Evolutionary conservation across 139 green algal species (phyloP).

Genomic region (Dunaliella primolecta): DNA sequence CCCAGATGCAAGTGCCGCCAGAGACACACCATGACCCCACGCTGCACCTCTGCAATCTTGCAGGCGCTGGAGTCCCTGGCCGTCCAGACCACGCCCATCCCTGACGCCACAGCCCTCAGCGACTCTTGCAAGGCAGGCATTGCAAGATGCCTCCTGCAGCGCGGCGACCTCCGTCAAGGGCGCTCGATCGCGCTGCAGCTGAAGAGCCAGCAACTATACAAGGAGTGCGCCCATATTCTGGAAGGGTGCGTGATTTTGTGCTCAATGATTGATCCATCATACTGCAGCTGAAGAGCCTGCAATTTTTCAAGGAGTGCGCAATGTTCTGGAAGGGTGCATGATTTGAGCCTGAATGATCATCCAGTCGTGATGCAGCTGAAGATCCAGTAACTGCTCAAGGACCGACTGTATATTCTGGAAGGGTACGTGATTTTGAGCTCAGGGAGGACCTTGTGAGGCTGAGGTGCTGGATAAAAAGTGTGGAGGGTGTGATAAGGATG

Average conservation of each 20-base stretch:
- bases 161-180: constrained; percentile 64
- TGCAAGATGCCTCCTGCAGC: constrained; percentile 56
- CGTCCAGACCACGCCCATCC: neutral
- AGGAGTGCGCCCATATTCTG: constrained; percentile 72
- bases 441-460: too few relatives aligned
- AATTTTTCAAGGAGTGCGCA: neutral
- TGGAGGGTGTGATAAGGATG: too few relatives aligned
- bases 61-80: constrained; percentile 38
- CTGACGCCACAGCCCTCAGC: neutral
- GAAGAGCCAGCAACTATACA: constrained; percentile 53
- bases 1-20: neutral
- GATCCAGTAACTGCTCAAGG: too few relatives aligned
- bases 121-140: constrained; percentile 46
- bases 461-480: too few relatives aligned
- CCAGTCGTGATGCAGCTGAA: too few relatives aligned
- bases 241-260: constrained; percentile 55
- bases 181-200: constrained; percentile 46
- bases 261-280: too few relatives aligned
- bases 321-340: neutral
- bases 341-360: neutral
- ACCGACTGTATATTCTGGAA: too few relatives aligned
- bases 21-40: too few relatives aligned
- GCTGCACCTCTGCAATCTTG: too few relatives aligned
- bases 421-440: too few relatives aligned
- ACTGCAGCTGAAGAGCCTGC: too few relatives aligned